Conservation (phyloP, 1,139 yeast species). For the Blastobotrys buckinghamii region DNA sequence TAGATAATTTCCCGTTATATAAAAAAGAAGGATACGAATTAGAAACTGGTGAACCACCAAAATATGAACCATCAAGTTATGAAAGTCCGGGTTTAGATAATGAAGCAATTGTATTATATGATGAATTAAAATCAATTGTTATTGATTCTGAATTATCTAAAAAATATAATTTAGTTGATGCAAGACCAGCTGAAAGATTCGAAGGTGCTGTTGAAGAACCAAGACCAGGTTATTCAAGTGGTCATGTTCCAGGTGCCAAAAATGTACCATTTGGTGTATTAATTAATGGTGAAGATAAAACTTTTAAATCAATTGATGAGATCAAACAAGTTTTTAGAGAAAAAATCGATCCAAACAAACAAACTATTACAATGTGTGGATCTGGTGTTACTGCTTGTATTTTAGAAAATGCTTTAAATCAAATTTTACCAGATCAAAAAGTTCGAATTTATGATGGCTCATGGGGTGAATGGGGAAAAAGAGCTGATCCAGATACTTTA, state of each 20-base stretch:
- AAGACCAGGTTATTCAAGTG: conserved; percentile 77
- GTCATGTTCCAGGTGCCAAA: conserved; percentile 78
- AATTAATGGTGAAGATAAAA: conserved; percentile 41
- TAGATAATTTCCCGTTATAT: conserved; percentile 64
- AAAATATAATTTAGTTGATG: conserved; percentile 62
- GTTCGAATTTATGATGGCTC: conserved; percentile 86
- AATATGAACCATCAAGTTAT: conserved; percentile 32
- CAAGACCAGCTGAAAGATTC: conserved; percentile 70
- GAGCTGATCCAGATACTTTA: conserved; percentile 27
- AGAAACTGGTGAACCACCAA: conserved; percentile 32
- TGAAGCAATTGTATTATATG: conserved; percentile 53
- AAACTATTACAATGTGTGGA: conserved; percentile 81
- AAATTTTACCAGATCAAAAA: conserved; percentile 44
- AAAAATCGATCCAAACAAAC: conserved; percentile 39
- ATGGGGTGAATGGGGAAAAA: conserved; percentile 61
- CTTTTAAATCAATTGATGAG: conserved; percentile 44
- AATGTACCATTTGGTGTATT: conserved; percentile 72
- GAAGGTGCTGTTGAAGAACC: conserved; percentile 82
- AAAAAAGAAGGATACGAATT: conserved; percentile 36
- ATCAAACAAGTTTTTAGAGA: conserved; percentile 44
- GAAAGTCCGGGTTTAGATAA: conserved; percentile 37
- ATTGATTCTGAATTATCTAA: conserved; percentile 42
- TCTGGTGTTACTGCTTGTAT: conserved; percentile 93
- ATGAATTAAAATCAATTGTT: conserved; percentile 56
- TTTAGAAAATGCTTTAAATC: conserved; percentile 61